Base-by-base conservation (phyloP, 73 alveolate species). In the Tetrahymena malaccensis region DNA sequence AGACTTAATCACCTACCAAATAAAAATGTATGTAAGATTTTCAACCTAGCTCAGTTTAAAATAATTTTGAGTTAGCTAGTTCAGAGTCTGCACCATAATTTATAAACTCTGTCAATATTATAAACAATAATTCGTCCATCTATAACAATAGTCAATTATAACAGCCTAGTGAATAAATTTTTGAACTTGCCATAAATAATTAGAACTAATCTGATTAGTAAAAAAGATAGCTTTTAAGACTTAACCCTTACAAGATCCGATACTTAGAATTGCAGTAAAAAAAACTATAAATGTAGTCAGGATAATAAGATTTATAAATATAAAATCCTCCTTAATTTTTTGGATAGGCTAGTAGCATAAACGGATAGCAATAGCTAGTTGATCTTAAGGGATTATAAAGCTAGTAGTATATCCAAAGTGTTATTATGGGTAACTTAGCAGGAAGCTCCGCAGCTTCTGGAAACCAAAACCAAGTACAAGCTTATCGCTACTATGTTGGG, bases 401-500 rank as follows among this genome's bases (percentile, higher is more conserved):
- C 85, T 56, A 56, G 13, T 35, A 56, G 15, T 56, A n/a, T n/a
- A 0, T 7, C 6, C 5, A 33, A 70, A 12, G 37, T n/a, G 37
- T 8, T 8, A 70, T 4, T 3, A 70, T n/a, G n/a, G n/a, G 6
- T 33, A 70, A 12, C 25, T 0, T 70, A 4, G 43, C 3, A 70
- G 31, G 31, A 6, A 50, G 27, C 25, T 25, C 17, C 25, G 12
- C 25, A n/a, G 25, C 17, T 33, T 70, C 17, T 8, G 89, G 37
- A 22, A 50, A 21, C 43, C 84, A 43, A 94, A 17, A 31, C 22
- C 57, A 94, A 83, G 43, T 94, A 22, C 40, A 93, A 35, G 16
- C 50, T 25, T 95, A 95, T 95, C 43, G 94, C 21, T 95, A 95
- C 37, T 95, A 43, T 95, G 83, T 95, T 85, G 97, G 97, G 17